Percentiles rank a stretch among this genome's conserved stretches.
Evolutionary conservation across 192 early-diverging fungal genomes (phyloP).

Genomic region (Mortierella antarctica): DNA sequence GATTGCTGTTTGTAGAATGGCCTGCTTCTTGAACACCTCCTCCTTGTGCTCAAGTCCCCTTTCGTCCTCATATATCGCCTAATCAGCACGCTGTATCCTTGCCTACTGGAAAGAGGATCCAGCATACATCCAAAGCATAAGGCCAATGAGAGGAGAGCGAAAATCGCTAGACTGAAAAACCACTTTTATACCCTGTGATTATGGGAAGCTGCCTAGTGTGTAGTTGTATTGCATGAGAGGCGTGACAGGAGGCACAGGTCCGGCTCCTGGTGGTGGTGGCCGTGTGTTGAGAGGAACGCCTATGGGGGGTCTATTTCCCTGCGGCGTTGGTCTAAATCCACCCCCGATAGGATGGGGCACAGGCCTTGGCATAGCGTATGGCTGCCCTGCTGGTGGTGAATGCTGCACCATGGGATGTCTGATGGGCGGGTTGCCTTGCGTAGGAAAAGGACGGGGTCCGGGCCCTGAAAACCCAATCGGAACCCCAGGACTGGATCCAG

Average conservation of each 20-base stretch:
- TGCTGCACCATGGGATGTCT: background rate
- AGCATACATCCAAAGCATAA: too few relatives aligned
- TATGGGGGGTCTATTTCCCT: background rate
- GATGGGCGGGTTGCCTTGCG: background rate
- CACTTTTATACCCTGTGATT: background rate
- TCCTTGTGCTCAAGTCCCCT: too few relatives aligned
- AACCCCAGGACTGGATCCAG: background rate
- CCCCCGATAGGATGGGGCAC: constrained; percentile 10
- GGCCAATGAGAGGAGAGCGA: too few relatives aligned
- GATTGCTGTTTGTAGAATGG: too few relatives aligned
- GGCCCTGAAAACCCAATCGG: background rate
- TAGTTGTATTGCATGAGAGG: constrained; percentile 43
- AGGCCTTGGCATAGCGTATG: constrained; percentile 23
- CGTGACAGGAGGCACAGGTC: background rate
- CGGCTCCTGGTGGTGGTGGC: constrained; percentile 1
- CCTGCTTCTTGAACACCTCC: too few relatives aligned
- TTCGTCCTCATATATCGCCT: too few relatives aligned
- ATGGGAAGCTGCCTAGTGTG: constrained; percentile 29
- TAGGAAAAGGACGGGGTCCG: background rate
- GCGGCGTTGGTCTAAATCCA: constrained; percentile 5
- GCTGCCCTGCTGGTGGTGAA: constrained; percentile 17
- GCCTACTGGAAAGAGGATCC: too few relatives aligned
- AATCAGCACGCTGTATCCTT: too few relatives aligned
- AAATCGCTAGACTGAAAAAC: too few relatives aligned
- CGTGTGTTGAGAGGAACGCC: constrained; percentile 7